phyloP scores from a whole-genome alignment of 495 filamentous ascomycete genomes.

The Daldinia caldariorum region DNA sequence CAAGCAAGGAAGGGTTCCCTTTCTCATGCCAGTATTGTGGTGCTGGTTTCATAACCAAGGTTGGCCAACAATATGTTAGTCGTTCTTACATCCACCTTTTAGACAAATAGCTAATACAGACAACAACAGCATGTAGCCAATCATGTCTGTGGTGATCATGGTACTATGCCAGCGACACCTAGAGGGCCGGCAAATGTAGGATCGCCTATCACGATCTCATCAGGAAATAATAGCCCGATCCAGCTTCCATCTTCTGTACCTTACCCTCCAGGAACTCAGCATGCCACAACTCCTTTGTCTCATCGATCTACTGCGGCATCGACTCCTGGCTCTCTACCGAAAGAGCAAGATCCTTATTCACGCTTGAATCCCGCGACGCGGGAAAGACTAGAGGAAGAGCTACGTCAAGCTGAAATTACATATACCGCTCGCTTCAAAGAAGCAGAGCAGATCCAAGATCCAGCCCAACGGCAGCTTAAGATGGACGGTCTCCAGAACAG shows the following conservation, averaged over 20 bases:
- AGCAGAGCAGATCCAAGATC: conserved; percentile 50
- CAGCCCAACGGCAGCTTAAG: conserved; percentile 43
- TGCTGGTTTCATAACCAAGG: conserved; percentile 48
- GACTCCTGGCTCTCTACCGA: conserved; percentile 9
- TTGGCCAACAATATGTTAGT: conserved; percentile 51
- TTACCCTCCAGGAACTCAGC: not conserved
- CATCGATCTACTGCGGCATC: not conserved
- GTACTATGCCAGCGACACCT: conserved; percentile 36
- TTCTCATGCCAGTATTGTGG: conserved; percentile 54
- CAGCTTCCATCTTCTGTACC: conserved; percentile 1
- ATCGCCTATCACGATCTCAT: conserved; percentile 38
- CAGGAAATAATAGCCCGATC: conserved; percentile 31
- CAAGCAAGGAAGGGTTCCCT: conserved; percentile 43
- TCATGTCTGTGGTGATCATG: conserved; percentile 49
- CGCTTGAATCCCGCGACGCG: conserved; percentile 46
- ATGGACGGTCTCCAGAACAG: conserved; percentile 57
- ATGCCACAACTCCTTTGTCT: conserved; percentile 22
- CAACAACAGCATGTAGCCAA: conserved; percentile 48
- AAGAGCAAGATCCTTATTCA: conserved; percentile 51
- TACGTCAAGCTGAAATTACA: conserved; percentile 50
- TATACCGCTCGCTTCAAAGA: conserved; percentile 54
- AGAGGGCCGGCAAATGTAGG: conserved; percentile 20
- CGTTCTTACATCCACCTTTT: not conserved
- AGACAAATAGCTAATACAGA: conserved; percentile 15
- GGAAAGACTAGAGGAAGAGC: conserved; percentile 51